phyloP scores from a whole-genome alignment of 1,284 basidiomycete species.

The Apiotrichum mycotoxinovorans region DNA sequence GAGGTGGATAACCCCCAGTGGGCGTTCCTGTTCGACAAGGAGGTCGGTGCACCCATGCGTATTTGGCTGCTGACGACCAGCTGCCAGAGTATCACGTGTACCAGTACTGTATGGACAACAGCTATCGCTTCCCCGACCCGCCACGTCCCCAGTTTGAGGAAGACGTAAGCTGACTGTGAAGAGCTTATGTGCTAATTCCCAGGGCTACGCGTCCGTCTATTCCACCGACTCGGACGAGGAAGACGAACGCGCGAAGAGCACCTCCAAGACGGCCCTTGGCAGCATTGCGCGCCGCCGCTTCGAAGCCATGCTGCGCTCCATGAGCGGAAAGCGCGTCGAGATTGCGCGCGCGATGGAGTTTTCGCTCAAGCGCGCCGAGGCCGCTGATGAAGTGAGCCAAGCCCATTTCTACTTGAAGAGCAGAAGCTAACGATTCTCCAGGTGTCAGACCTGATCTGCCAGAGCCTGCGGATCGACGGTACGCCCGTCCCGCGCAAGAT shows the following conservation, averaged over 20 bases:
- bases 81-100: conserved; percentile 64
- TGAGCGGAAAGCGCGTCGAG: conserved; percentile 82
- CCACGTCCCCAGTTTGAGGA: conserved; percentile 72
- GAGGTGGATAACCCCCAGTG: conserved; percentile 80
- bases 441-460: conserved; percentile 81
- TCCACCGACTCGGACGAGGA: conserved; percentile 95
- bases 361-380: conserved; percentile 89
- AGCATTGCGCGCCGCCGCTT: conserved; percentile 74
- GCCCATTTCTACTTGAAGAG: too few relatives aligned
- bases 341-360: conserved; percentile 94
- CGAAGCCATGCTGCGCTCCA: conserved; percentile 78
- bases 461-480: conserved; percentile 73
- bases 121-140: conserved; percentile 54
- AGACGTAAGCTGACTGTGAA: conserved; percentile 57
- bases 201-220: conserved; percentile 88
- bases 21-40: conserved; percentile 66
- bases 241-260: conserved; percentile 71
- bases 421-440: conserved; percentile 50
- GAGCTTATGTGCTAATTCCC: conserved; percentile 10
- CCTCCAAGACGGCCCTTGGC: conserved; percentile 68
- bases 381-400: conserved; percentile 71
- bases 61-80: neutral
- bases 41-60: conserved; percentile 54
- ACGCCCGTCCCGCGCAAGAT: conserved; percentile 95
- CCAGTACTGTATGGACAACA: conserved; percentile 65